phyloP scores from a whole-genome alignment of 2,329 filamentous ascomycete genomes.

The Fusarium temperatum region DNA sequence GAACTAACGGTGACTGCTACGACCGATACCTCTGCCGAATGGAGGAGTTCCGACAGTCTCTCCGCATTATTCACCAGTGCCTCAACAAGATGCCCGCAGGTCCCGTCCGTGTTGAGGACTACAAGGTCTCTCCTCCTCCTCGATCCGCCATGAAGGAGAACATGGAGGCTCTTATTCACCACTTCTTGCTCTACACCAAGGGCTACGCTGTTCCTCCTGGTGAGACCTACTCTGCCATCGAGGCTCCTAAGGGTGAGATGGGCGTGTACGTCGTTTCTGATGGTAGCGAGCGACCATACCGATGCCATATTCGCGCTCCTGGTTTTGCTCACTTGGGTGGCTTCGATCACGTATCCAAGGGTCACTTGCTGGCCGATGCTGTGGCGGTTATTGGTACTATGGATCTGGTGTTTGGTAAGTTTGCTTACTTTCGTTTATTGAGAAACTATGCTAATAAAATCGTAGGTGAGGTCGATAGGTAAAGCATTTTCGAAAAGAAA shows the following conservation, averaged over 20 bases:
- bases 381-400: conserved; percentile 94
- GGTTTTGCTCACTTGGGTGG: conserved; percentile 95
- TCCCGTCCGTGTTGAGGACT: conserved; percentile 95
- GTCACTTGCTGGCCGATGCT: conserved; percentile 93
- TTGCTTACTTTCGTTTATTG: not conserved
- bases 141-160: conserved; percentile 99
- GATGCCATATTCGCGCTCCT: conserved; percentile 96
- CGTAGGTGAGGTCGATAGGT: conserved; percentile 69
- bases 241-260: conserved; percentile 99
- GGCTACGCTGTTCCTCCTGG: conserved; percentile 96
- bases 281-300: conserved; percentile 93
- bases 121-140: conserved; percentile 97
- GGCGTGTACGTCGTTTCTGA: conserved; percentile 96
- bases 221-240: conserved; percentile 97
- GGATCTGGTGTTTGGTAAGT: conserved; percentile 87
- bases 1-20: conserved; percentile 97
- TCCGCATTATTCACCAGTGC: conserved; percentile 98
- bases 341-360: conserved; percentile 92
- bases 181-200: conserved; percentile 99
- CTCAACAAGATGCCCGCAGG: conserved; percentile 98
- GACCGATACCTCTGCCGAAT: conserved; percentile 99
- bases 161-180: conserved; percentile 99
- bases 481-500: conserved; percentile 46
- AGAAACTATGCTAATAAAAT: conserved; percentile 50
- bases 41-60: conserved; percentile 98